Evolutionary conservation across 2,329 filamentous ascomycete species (phyloP), one percentile per base, ranked within the genome.

Genomic region (Apiospora sp.): DNA sequence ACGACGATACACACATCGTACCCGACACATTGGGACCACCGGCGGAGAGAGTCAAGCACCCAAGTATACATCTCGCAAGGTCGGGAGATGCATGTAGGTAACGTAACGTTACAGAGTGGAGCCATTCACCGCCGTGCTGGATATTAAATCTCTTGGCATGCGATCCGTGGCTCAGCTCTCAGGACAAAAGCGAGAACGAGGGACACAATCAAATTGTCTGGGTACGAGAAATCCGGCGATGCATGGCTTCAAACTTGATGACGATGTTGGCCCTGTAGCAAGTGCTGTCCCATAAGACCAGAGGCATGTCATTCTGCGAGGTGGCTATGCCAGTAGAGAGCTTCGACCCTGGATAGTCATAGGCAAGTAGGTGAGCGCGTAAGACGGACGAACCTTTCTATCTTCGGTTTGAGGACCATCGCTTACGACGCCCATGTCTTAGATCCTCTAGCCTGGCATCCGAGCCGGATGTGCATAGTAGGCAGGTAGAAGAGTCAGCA

Each of bases 381-480:
- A 64, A 64, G 58, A 64, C 58, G 34, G 30, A 22, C 58, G 34
- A 22, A 22, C 34, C 58, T n/a, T 41, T 41, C 34, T n/a, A 64
- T 37, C 58, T 64, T 64, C 58, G 30, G 30, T 64, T 13, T n/a
- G 34, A 64, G 22, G 30, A 30, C 4, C 58, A 41, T 64, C 22
- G 34, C 58, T 64, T 64, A 64, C 34, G 58, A 41, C 19, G 34
- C 58, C 34, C 58, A 30, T 64, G 58, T 64, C 58, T 64, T 64
- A 24, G 58, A 41, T 41, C 58, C 58, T 41, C 58, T n/a, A 4
- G 4, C 34, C 30, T 30, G 34, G 34, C 58, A 64, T 34, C 34
- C 30, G 34, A 14, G 13, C 19, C 34, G 58, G 58, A 41, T 14
- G 16, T 6, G 58, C 58, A n/a, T 41, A 12, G 34, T 13, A 41